Percentiles rank a stretch among this genome's conserved stretches.
These are phyloP conservation scores for Xylariales sp. DNA, from an alignment of 2,329 filamentous ascomycete genomes.

Conservation along the genomic window DNA sequence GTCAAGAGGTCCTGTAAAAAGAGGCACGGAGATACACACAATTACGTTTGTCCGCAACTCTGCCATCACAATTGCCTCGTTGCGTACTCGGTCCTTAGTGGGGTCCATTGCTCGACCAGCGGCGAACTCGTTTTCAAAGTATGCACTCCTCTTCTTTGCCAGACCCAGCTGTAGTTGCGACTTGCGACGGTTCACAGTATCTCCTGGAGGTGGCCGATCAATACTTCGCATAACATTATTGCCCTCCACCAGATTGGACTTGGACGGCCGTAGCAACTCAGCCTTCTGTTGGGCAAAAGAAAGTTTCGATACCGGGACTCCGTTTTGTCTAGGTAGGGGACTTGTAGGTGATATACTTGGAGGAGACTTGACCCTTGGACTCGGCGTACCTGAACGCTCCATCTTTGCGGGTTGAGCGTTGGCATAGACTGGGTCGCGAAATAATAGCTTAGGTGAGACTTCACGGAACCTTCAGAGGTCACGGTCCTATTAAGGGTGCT, in stretches of 20 bases:
- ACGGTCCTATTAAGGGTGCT: too few relatives aligned
- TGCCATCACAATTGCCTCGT: conserved; percentile 55
- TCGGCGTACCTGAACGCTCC: neutral
- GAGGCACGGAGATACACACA: conserved; percentile 36
- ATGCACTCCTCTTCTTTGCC: conserved; percentile 34
- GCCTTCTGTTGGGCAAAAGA: conserved; percentile 30
- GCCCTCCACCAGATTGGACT: conserved; percentile 30
- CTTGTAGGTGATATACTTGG: conserved; percentile 15
- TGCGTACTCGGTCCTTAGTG: conserved; percentile 41
- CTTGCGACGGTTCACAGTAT: conserved; percentile 26
- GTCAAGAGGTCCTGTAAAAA: neutral
- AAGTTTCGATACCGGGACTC: conserved; percentile 7
- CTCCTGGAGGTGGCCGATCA: conserved; percentile 34
- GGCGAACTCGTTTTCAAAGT: conserved; percentile 43
- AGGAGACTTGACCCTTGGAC: conserved; percentile 2
- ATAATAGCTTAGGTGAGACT: neutral
- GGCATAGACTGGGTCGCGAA: conserved; percentile 4
- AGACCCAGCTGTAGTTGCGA: conserved; percentile 28
- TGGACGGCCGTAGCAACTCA: conserved; percentile 16
- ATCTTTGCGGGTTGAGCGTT: conserved; percentile 2
- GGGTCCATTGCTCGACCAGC: conserved; percentile 26
- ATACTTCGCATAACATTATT: conserved; percentile 34
- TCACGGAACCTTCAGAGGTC: neutral
- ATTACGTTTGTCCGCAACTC: conserved; percentile 62
- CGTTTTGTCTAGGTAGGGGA: conserved; percentile 14